A percentile compares a stretch with the other conserved stretches of the same genome.
These are phyloP conservation scores for Annona cherimola DNA, from an alignment of 164 flowering plant species.

Conservation along the genomic window DNA sequence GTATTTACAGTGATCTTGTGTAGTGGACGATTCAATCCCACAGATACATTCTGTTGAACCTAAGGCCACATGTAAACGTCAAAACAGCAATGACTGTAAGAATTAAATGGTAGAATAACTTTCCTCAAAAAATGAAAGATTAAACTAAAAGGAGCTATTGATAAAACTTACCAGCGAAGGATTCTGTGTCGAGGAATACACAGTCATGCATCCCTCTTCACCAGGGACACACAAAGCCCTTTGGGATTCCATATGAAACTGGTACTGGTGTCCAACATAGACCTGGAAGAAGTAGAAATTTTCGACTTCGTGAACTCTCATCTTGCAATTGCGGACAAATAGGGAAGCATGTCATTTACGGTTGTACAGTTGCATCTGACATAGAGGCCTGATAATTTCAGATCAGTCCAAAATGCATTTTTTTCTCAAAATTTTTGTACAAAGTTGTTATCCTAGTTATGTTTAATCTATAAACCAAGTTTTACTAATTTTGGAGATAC, in stretches of 20 bases:
- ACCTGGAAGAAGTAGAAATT: constrained; percentile 1
- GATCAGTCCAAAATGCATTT: too few relatives aligned
- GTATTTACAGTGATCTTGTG: constrained; percentile 10
- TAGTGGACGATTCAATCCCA: constrained; percentile 8
- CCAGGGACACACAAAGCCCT: constrained; percentile 12
- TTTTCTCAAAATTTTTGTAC: too few relatives aligned
- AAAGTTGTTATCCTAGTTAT: too few relatives aligned
- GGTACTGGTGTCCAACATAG: constrained; percentile 11
- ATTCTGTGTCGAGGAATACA: constrained; percentile 10
- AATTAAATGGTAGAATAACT: background rate
- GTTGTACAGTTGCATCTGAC: too few relatives aligned
- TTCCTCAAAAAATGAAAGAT: background rate
- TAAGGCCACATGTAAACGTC: background rate
- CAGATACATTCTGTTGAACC: constrained; percentile 10
- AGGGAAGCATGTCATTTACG: too few relatives aligned
- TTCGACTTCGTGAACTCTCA: background rate
- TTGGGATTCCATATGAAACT: constrained; percentile 11
- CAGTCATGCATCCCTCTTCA: constrained; percentile 11
- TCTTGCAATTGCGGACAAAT: too few relatives aligned
- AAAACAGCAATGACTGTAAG: background rate
- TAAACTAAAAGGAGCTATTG: background rate
- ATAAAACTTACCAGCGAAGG: constrained; percentile 5
- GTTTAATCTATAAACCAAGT: too few relatives aligned
- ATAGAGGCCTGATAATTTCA: too few relatives aligned
- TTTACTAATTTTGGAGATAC: too few relatives aligned